phyloP scores from a whole-genome alignment of 2,329 filamentous ascomycete species.

The Colletotrichum sp. region DNA sequence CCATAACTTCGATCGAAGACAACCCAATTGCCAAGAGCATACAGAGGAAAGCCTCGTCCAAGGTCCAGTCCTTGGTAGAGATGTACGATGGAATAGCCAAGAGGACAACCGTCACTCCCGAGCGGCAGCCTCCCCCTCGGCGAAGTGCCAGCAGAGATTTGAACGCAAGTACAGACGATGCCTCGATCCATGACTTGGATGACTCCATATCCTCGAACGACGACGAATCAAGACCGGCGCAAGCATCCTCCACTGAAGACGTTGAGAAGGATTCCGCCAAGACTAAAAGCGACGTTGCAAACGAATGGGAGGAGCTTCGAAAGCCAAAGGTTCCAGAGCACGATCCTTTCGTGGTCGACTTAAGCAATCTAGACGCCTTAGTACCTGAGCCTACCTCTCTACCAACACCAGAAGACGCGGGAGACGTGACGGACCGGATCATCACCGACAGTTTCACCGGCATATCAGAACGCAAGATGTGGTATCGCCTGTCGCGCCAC shows the following conservation, averaged over 20 bases:
- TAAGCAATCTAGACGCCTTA: constrained; percentile 37
- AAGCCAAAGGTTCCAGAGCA: constrained; percentile 4
- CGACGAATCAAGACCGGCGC: not conserved
- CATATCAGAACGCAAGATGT: constrained; percentile 64
- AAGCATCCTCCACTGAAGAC: not conserved
- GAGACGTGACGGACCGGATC: constrained; percentile 49
- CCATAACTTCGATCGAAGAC: constrained; percentile 51
- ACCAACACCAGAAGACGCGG: constrained; percentile 14
- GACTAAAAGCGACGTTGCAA: not conserved
- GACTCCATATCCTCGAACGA: not conserved
- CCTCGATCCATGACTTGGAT: not conserved
- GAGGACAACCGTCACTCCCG: not conserved
- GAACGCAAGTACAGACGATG: not conserved
- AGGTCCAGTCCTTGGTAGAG: constrained; percentile 55
- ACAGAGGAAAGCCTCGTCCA: constrained; percentile 28
- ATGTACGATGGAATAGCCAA: constrained; percentile 53
- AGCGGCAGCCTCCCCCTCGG: not conserved
- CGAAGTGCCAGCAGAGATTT: constrained; percentile 8
- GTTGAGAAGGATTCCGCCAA: not conserved
- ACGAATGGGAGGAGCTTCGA: not conserved
- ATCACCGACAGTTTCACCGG: constrained; percentile 58
- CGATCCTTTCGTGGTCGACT: constrained; percentile 32
- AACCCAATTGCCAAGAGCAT: constrained; percentile 24
- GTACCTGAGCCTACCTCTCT: constrained; percentile 30
- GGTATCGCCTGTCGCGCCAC: constrained; percentile 68